Conservation (phyloP, 2,329 filamentous ascomycete species). For the Diaporthe citriasiana region DNA sequence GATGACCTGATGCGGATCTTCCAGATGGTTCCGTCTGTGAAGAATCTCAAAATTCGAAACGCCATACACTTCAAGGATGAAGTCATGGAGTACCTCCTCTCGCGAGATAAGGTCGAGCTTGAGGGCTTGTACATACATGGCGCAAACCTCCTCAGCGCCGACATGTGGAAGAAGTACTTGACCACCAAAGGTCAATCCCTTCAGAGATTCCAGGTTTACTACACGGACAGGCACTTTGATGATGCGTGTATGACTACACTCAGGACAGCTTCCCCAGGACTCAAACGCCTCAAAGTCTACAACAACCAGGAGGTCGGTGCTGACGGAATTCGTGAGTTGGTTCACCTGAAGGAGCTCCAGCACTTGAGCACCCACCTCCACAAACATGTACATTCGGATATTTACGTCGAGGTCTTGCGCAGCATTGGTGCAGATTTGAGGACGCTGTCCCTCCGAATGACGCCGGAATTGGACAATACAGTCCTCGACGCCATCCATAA, state of each 20-base stretch:
- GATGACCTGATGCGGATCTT: conserved; percentile 88
- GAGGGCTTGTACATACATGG: conserved; percentile 84
- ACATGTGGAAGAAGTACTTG: conserved; percentile 81
- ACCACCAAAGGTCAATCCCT: conserved; percentile 74
- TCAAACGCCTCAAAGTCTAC: conserved; percentile 83
- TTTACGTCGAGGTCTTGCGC: conserved; percentile 73
- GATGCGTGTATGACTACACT: conserved; percentile 78
- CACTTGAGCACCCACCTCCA: conserved; percentile 82
- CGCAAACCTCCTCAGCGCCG: conserved; percentile 84
- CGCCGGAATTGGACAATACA: conserved; percentile 75
- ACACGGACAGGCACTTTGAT: conserved; percentile 85
- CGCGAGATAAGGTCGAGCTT: conserved; percentile 77
- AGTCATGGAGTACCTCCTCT: conserved; percentile 84
- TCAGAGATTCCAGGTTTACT: conserved; percentile 81
- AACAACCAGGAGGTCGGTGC: conserved; percentile 82
- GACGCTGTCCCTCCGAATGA: conserved; percentile 83
- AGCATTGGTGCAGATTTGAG: conserved; percentile 75
- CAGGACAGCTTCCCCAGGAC: conserved; percentile 72
- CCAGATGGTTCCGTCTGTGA: conserved; percentile 77
- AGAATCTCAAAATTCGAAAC: conserved; percentile 81
- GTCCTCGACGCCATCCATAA: conserved; percentile 80
- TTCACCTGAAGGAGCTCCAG: conserved; percentile 73
- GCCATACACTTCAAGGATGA: conserved; percentile 93
- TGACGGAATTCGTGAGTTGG: conserved; percentile 75
- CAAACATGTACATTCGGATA: conserved; percentile 66